Evolutionary conservation across 306 rosid species (phyloP).

Genomic region (Hippophae rhamnoides): DNA sequence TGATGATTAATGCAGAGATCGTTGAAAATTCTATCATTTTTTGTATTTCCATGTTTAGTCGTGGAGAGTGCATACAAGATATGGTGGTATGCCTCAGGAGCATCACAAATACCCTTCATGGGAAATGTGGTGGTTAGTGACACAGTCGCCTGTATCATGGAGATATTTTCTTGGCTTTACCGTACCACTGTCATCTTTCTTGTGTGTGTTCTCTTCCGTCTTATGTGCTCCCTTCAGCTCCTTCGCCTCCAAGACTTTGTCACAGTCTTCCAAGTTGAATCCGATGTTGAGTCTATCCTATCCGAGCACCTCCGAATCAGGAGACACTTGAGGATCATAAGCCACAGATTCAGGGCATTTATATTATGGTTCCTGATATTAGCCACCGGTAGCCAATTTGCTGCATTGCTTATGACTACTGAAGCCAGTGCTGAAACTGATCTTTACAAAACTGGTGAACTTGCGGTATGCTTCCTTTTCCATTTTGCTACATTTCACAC

Average conservation of each 20-base stretch:
- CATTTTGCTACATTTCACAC: too few species aligned
- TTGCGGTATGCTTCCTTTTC: slow-evolving; percentile 43
- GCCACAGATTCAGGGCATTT: slow-evolving; percentile 73
- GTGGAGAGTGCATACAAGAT: slow-evolving; percentile 79
- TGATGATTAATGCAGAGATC: slow-evolving; percentile 40
- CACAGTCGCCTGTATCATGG: slow-evolving; percentile 56
- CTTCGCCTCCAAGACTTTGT: slow-evolving; percentile 74
- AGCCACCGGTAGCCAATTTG: slow-evolving; percentile 68
- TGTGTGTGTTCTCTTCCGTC: slow-evolving; percentile 76
- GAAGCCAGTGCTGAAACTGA: slow-evolving; percentile 23
- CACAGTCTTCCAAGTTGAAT: slow-evolving; percentile 53
- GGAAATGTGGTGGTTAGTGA: slow-evolving; percentile 63
- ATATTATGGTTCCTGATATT: slow-evolving; percentile 41
- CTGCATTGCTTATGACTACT: slow-evolving; percentile 52
- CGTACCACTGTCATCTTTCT: slow-evolving; percentile 65
- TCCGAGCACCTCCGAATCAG: slow-evolving; percentile 75
- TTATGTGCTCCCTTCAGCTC: slow-evolving; percentile 81
- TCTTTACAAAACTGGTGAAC: slow-evolving; percentile 57
- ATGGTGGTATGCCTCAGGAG: slow-evolving; percentile 97
- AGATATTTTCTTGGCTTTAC: slow-evolving; percentile 72
- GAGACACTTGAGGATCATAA: slow-evolving; percentile 69
- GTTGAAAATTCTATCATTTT: slow-evolving; percentile 34
- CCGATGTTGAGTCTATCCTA: slow-evolving; percentile 62
- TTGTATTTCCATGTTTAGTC: slow-evolving; percentile 56
- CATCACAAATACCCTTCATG: slow-evolving; percentile 61